Evolutionary conservation across 2,329 filamentous ascomycete genomes (phyloP), one percentile per base, ranked within the genome.

Genomic region (Alternaria dauci): DNA sequence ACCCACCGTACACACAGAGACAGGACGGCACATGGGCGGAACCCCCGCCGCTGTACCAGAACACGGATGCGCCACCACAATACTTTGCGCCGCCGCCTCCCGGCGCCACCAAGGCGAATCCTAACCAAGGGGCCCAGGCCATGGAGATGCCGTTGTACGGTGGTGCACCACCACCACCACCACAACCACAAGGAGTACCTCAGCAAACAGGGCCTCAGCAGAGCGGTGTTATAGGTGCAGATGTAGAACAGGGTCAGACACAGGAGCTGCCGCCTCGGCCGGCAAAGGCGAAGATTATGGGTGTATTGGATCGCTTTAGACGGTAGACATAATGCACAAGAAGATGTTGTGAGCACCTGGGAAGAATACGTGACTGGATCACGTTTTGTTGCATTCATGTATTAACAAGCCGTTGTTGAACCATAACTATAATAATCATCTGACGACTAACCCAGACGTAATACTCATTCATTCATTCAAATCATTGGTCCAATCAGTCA

Each of bases 401-500:
- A 55, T 18, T 18, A 42, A 42, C 20, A 43, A 32, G 46, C 46
- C 4, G 18, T 48, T 34, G 28, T 34, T n/a, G 20, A 34, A 50
- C 23, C 34, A 23, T 50, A 26, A 25, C 14, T 20, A 36, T 50
- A 42, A 34, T 56, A 56, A 56, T 51, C 36, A 56, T 51, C 36
- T 34, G 26, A 55, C n/a, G 52, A 50, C 25, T n/a, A 51, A 52
- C n/a, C 20, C 14, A 41, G n/a, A 16, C 18, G 18, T 32, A 42
- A 55, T 55, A 47, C 28, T 25, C 20, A 38, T 32, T 44, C 23
- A 25, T 8, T 46, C 18, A 30, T n/a, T 8, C 16, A n/a, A 12
- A 16, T 28, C 20, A 7, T 28, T 12, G 11, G 8, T 12, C 14
- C 11, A 25, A 1, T 65, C 59, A 86, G 61, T 88, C 88, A 70